Evolutionary conservation across 371 early-diverging fungal species (phyloP).

Genomic region (Cokeromyces recurvatus): DNA sequence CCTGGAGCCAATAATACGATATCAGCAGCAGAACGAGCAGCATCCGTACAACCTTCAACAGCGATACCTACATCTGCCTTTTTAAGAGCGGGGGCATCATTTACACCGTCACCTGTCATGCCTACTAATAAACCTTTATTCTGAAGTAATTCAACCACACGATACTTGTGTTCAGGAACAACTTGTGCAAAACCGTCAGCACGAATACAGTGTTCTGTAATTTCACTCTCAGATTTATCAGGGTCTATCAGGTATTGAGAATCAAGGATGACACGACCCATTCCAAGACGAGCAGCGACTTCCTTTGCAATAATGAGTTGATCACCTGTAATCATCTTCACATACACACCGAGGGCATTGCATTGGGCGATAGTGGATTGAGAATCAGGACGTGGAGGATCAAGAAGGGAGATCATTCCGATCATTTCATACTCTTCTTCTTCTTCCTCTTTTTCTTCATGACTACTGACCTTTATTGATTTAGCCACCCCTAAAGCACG

Average conservation of each 20-base stretch:
- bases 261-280: constrained; percentile 77
- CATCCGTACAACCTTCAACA: constrained; percentile 88
- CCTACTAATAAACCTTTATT: constrained; percentile 66
- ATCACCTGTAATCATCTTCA: constrained; percentile 92
- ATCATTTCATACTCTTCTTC: constrained; percentile 56
- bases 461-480: constrained; percentile 49
- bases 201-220: constrained; percentile 74
- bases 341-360: constrained; percentile 66
- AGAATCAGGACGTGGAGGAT: constrained; percentile 76
- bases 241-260: constrained; percentile 76
- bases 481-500: constrained; percentile 94
- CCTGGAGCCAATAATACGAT: constrained; percentile 89
- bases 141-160: constrained; percentile 72
- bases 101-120: constrained; percentile 86
- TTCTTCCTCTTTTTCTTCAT: too few relatives aligned
- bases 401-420: constrained; percentile 84
- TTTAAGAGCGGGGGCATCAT: constrained; percentile 87
- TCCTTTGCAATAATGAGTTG: constrained; percentile 88
- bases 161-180: constrained; percentile 70
- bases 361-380: constrained; percentile 64
- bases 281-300: constrained; percentile 80
- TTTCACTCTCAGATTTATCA: constrained; percentile 78
- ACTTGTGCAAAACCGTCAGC: constrained; percentile 96
- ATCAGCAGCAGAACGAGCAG: constrained; percentile 93
- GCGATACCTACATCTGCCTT: constrained; percentile 88